These are phyloP conservation scores for Thelephora ganbajun DNA, from an alignment of 768 basidiomycete species.

Conservation along the genomic window DNA sequence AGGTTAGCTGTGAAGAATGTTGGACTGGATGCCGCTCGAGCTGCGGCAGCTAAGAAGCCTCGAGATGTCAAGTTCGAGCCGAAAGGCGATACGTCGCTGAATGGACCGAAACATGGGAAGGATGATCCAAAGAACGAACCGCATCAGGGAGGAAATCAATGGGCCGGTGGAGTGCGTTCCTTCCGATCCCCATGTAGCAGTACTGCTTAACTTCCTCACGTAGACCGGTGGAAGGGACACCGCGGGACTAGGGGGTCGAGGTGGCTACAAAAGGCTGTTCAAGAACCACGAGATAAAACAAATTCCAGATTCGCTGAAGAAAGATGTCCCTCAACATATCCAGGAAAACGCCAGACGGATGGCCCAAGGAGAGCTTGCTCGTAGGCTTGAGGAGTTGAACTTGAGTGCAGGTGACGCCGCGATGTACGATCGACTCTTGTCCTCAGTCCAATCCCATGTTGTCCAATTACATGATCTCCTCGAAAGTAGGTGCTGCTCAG, in stretches of 20 bases:
- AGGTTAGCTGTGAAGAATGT: slow-evolving; percentile 40
- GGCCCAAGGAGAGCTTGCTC: slow-evolving; percentile 48
- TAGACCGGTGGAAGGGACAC: slow-evolving; percentile 56
- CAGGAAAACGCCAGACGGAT: slow-evolving; percentile 52
- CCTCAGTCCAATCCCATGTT: slow-evolving; percentile 46
- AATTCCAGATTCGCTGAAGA: slow-evolving; percentile 39
- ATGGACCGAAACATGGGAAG: slow-evolving; percentile 45
- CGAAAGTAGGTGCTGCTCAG: slow-evolving; percentile 30
- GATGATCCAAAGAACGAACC: slow-evolving; percentile 40
- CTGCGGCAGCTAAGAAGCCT: slow-evolving; percentile 32
- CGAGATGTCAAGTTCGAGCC: slow-evolving; percentile 47
- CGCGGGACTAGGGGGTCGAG: slow-evolving; percentile 52
- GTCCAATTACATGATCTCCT: slow-evolving; percentile 43
- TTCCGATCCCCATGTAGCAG: neutral
- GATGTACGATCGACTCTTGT: slow-evolving; percentile 37
- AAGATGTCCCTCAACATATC: slow-evolving; percentile 44
- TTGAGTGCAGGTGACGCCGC: slow-evolving; percentile 43
- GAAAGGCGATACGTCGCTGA: slow-evolving; percentile 29
- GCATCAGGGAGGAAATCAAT: slow-evolving; percentile 51
- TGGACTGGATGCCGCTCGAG: slow-evolving; percentile 44
- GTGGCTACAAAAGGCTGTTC: slow-evolving; percentile 51
- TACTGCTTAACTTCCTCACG: neutral
- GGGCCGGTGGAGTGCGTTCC: slow-evolving; percentile 41
- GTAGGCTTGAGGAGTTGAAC: slow-evolving; percentile 47
- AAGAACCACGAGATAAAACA: slow-evolving; percentile 54